These are phyloP conservation scores for Phytophthora sp. DNA, from an alignment of 352 stramenopile genomes.

Conservation along the genomic window DNA sequence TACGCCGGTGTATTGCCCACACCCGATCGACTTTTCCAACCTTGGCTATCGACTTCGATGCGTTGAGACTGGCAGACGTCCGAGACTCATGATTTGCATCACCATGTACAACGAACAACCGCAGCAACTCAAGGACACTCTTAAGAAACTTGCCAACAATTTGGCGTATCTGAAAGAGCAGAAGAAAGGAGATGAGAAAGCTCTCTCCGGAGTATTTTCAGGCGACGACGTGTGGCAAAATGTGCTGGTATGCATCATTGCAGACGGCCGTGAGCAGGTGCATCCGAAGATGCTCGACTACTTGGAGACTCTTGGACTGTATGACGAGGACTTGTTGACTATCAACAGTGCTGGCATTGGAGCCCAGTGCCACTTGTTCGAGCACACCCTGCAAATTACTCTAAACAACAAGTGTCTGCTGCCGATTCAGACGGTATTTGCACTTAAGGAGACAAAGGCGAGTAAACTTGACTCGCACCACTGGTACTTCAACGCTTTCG, in stretches of 20 bases:
- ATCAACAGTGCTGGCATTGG: constrained; percentile 87
- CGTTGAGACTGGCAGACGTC: constrained; percentile 74
- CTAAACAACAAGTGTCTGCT: constrained; percentile 74
- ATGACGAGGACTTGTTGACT: constrained; percentile 85
- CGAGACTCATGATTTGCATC: constrained; percentile 85
- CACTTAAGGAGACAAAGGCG: constrained; percentile 82
- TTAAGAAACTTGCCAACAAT: constrained; percentile 87
- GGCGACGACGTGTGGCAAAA: constrained; percentile 84
- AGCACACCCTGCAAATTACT: constrained; percentile 81
- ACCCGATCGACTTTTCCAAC: constrained; percentile 79
- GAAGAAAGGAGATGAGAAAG: constrained; percentile 35
- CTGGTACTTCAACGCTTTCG: constrained; percentile 87
- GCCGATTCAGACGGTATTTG: constrained; percentile 81
- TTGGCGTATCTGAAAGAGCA: constrained; percentile 72
- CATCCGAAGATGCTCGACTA: constrained; percentile 87
- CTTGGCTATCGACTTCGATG: constrained; percentile 77
- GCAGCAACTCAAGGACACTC: constrained; percentile 68
- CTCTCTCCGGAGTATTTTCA: constrained; percentile 47
- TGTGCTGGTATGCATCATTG: constrained; percentile 81
- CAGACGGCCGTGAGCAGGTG: constrained; percentile 77
- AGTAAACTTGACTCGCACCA: constrained; percentile 88
- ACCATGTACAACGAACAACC: constrained; percentile 88
- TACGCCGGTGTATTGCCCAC: constrained; percentile 76
- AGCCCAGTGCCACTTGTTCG: constrained; percentile 84
- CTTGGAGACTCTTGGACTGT: constrained; percentile 71